phyloP scores from a whole-genome alignment of 371 early-diverging fungal genomes.

The Zancudomyces culisetae region DNA sequence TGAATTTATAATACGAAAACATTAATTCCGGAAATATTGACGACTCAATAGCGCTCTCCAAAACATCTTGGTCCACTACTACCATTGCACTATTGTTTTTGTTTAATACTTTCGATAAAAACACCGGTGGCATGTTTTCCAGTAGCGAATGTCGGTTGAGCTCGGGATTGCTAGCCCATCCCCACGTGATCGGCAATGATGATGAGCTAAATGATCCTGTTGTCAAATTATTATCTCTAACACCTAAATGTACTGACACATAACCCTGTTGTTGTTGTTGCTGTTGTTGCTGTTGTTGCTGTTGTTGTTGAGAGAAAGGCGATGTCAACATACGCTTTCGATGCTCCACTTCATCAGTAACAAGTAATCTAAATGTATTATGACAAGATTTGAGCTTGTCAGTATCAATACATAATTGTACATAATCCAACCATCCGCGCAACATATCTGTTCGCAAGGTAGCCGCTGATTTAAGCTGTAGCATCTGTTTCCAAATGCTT shows the following conservation, averaged over 20 bases:
- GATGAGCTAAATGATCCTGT: too few relatives aligned
- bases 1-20: conserved; percentile 84
- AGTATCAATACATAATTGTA: conserved; percentile 81
- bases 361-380: conserved; percentile 32
- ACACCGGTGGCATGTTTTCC: not conserved
- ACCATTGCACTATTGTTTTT: not conserved
- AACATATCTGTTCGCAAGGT: conserved; percentile 76
- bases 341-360: conserved; percentile 15
- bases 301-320: not conserved
- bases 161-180: not conserved
- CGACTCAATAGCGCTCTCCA: conserved; percentile 10
- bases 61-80: not conserved
- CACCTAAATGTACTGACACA: not conserved
- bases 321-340: not conserved
- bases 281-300: not conserved
- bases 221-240: not conserved
- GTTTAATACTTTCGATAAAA: not conserved
- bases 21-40: conserved; percentile 33
- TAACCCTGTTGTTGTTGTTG: not conserved
- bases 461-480: conserved; percentile 77
- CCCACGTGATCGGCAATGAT: not conserved
- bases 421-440: conserved; percentile 91
- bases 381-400: conserved; percentile 65
- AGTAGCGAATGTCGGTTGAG: not conserved
- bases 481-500: conserved; percentile 86